Evolutionary conservation across 495 filamentous ascomycete genomes (phyloP).

Genomic region (Penicillium desertorum): DNA sequence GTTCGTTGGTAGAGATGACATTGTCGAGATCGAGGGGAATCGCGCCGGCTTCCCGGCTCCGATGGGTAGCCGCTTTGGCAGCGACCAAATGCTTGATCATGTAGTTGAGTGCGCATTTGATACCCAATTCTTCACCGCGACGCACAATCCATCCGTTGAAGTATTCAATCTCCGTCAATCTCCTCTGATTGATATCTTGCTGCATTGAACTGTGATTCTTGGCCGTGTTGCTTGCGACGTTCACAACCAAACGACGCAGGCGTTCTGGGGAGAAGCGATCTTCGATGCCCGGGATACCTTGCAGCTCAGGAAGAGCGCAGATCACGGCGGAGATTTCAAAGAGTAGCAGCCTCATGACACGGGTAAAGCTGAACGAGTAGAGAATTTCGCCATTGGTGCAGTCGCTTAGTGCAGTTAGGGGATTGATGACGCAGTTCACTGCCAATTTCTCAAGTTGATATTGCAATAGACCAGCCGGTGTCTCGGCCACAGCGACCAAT

Average conservation of each 20-base stretch:
- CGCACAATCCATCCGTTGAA: conserved; percentile 82
- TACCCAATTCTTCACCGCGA: conserved; percentile 64
- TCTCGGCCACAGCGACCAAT: conserved; percentile 48
- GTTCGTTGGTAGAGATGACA: conserved; percentile 15
- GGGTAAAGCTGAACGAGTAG: conserved; percentile 53
- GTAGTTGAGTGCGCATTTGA: conserved; percentile 66
- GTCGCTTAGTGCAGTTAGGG: conserved; percentile 70
- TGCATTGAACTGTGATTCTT: conserved; percentile 78
- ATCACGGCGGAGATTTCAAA: conserved; percentile 65
- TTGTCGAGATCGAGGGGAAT: conserved; percentile 37
- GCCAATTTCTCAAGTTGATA: conserved; percentile 78
- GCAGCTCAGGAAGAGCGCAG: conserved; percentile 65
- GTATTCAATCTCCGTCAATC: conserved; percentile 74
- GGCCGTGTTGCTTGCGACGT: conserved; percentile 59
- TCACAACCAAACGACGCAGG: conserved; percentile 54
- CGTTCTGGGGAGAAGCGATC: conserved; percentile 56
- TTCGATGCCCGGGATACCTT: conserved; percentile 56
- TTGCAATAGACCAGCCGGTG: conserved; percentile 43
- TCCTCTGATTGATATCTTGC: conserved; percentile 65
- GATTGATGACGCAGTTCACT: conserved; percentile 77
- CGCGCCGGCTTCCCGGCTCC: conserved; percentile 27
- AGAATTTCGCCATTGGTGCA: conserved; percentile 75
- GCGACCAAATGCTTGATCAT: conserved; percentile 61
- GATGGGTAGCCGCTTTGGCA: conserved; percentile 24
- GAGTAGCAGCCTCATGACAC: conserved; percentile 61